These are phyloP conservation scores for Penicillium janthinellum DNA, from an alignment of 2,329 filamentous ascomycete genomes.

Conservation along the genomic window DNA sequence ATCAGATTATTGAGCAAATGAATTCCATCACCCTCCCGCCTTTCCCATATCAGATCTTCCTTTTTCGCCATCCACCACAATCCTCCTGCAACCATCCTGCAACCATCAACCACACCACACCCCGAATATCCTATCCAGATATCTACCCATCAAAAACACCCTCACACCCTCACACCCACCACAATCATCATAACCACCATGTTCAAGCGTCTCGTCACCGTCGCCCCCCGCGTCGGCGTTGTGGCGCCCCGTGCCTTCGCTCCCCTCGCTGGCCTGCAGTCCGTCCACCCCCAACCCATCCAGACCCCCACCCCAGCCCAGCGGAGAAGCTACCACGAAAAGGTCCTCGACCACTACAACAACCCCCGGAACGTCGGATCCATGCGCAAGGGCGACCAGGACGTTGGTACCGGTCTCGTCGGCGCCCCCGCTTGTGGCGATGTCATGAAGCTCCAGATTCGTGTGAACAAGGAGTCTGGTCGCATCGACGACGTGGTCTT, in stretches of 20 bases:
- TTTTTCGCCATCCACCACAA: conserved; percentile 19
- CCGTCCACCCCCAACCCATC: conserved; percentile 41
- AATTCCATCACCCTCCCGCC: conserved; percentile 26
- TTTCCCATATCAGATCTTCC: conserved; percentile 25
- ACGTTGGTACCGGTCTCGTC: conserved; percentile 90
- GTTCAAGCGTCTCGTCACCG: conserved; percentile 60
- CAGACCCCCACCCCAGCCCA: conserved; percentile 39
- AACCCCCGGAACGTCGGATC: conserved; percentile 76
- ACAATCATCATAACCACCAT: conserved; percentile 41
- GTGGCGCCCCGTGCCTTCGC: conserved; percentile 52
- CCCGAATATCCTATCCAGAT: not conserved
- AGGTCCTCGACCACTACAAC: conserved; percentile 82
- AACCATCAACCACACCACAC: conserved; percentile 1
- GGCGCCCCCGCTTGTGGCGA: conserved; percentile 88
- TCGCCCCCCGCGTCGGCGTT: conserved; percentile 56
- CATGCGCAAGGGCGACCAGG: conserved; percentile 74
- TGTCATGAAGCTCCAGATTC: conserved; percentile 92
- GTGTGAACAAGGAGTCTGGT: conserved; percentile 83
- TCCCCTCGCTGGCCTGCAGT: conserved; percentile 47
- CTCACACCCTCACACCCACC: not conserved
- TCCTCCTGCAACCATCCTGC: conserved; percentile 2
- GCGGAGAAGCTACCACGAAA: conserved; percentile 63
- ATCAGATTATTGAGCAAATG: conserved; percentile 33
- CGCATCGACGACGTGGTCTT: conserved; percentile 95
- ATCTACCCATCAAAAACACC: not conserved